A percentile compares a stretch with the other conserved stretches of the same genome.
Evolutionary conservation across 495 filamentous ascomycete species (phyloP).

Genomic region (Parmelia sp.): DNA sequence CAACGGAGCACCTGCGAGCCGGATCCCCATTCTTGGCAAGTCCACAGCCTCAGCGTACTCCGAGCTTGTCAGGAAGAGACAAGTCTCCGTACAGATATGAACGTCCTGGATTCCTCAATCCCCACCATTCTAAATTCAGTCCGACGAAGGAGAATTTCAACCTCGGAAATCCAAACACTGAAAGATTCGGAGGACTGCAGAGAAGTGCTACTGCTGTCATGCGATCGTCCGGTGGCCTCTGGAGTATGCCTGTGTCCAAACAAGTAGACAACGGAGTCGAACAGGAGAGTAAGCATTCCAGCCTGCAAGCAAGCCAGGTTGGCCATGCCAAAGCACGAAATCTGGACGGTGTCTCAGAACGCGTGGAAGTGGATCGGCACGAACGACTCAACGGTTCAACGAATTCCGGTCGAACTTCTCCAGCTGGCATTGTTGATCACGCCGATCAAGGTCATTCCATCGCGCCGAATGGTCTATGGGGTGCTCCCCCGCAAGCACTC

Average conservation of each 20-base stretch:
- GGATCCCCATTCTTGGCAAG: constrained; percentile 28
- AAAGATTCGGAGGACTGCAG: constrained; percentile 6
- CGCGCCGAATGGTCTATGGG: constrained; percentile 25
- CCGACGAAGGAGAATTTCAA: constrained; percentile 4
- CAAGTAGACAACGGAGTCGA: background rate
- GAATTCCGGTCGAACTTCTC: background rate
- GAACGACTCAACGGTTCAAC: constrained; percentile 5
- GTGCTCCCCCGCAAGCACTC: constrained; percentile 17
- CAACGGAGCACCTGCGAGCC: constrained; percentile 70
- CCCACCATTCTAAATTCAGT: constrained; percentile 12
- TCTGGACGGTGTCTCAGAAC: constrained; percentile 6
- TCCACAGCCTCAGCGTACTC: constrained; percentile 7
- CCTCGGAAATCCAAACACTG: constrained; percentile 1
- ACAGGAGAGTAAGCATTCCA: constrained; percentile 3
- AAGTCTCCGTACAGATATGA: constrained; percentile 25
- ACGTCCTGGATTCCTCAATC: constrained; percentile 9
- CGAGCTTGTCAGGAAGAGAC: constrained; percentile 17
- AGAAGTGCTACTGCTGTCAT: constrained; percentile 14
- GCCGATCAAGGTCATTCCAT: constrained; percentile 7
- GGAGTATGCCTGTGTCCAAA: constrained; percentile 22
- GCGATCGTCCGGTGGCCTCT: constrained; percentile 19
- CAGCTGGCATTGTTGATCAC: background rate
- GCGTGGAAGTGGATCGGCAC: background rate
- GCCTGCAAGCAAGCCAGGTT: background rate
- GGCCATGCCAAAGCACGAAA: background rate